Conservation (phyloP, 768 basidiomycete genomes). For the Tulasnella sp. region DNA sequence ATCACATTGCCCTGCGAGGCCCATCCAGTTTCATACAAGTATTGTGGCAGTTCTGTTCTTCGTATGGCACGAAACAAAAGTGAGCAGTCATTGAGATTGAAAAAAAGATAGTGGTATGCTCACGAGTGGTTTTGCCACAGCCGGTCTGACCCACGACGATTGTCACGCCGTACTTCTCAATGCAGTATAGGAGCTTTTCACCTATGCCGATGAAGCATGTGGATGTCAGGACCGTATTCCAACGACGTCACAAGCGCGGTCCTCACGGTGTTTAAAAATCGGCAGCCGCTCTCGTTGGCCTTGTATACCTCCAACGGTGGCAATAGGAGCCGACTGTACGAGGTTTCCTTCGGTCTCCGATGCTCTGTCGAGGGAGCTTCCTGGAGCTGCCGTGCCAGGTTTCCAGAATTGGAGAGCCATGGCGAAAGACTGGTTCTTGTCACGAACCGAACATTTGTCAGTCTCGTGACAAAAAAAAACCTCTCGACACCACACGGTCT, state of each 20-base stretch:
- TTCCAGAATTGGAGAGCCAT: constrained; percentile 66
- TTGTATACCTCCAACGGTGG: constrained; percentile 49
- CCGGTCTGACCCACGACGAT: constrained; percentile 94
- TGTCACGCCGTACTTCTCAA: constrained; percentile 73
- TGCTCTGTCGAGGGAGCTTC: constrained; percentile 76
- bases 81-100: not conserved
- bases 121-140: constrained; percentile 95
- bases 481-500: too few species aligned
- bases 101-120: constrained; percentile 25
- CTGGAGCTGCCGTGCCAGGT: constrained; percentile 74
- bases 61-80: not conserved
- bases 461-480: too few species aligned
- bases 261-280: constrained; percentile 78
- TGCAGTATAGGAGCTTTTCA: constrained; percentile 64
- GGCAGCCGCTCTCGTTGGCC: constrained; percentile 74
- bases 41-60: constrained; percentile 80
- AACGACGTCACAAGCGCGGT: not conserved
- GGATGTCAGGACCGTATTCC: not conserved
- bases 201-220: constrained; percentile 32
- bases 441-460: too few species aligned
- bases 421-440: not conserved
- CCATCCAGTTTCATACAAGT: constrained; percentile 90
- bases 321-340: constrained; percentile 50
- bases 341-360: constrained; percentile 59
- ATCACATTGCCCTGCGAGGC: constrained; percentile 69